Evolutionary conservation across 768 basidiomycete genomes (phyloP).

Genomic region (Mycena olivaceomarginata): DNA sequence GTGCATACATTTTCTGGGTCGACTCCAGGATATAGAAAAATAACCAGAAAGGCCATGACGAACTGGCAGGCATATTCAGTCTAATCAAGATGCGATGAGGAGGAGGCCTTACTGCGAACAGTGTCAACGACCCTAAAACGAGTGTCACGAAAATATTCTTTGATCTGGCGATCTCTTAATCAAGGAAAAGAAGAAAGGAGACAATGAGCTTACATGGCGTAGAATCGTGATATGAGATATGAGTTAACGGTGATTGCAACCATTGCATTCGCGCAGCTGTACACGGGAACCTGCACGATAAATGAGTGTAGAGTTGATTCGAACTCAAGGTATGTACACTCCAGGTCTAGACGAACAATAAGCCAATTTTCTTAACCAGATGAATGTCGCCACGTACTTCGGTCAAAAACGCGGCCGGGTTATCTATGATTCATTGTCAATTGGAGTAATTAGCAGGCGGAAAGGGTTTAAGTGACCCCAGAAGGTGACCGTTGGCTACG

Average conservation of each 20-base stretch:
- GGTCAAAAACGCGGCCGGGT: not conserved
- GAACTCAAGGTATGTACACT: not conserved
- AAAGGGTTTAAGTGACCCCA: not conserved
- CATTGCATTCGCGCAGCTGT: not conserved
- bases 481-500: conserved; percentile 1
- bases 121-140: not conserved
- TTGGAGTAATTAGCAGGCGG: not conserved
- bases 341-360: conserved; percentile 8
- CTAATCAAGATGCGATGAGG: not conserved
- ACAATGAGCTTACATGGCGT: not conserved
- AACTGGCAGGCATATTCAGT: not conserved
- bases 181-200: no score
- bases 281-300: not conserved
- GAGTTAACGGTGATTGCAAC: not conserved
- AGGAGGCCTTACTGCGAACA: not conserved
- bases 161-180: not conserved
- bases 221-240: conserved; percentile 24
- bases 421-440: not conserved
- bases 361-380: not conserved
- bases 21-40: not conserved
- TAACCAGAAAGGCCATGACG: not conserved
- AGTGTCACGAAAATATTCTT: conserved; percentile 6
- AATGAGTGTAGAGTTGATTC: not conserved
- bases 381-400: not conserved
- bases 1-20: not conserved